Evolutionary conservation across 192 early-diverging fungal species (phyloP), one percentile per base, ranked within the genome.

Genomic region (Funneliformis mosseae): DNA sequence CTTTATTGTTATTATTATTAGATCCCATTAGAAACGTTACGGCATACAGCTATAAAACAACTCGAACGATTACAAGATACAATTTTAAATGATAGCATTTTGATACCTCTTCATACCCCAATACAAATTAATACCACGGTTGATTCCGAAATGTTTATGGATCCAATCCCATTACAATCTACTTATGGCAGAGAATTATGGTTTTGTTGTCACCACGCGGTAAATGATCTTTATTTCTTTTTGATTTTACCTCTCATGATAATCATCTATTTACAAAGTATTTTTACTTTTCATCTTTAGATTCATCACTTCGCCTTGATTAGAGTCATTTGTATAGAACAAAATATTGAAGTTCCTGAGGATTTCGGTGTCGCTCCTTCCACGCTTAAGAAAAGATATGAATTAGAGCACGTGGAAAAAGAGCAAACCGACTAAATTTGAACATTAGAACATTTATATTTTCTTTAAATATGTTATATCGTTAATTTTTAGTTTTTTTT

Each of bases 251-350:
- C 28, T 28, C 42, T 23, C 14, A 45, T 25, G 21, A 60, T 28
- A 18, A 21, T 10, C n/a, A 6, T 60, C 28, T 75, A 70, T 68
- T 62, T 25, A 39, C 18, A 50, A 23, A 8, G 6, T 11, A 23
- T 55, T 72, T 33, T 38, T 71, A 33, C 33, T 12, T 62, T 62
- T 72, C 42, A 33, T 42, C n/a, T 67, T 12, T 81, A 90, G 89
- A 84, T 89, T 2, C 89, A 91, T 78, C 89, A 91, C 77, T 91
- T 87, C 81, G 89, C 89, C 1, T 84, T 86, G 39, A 88, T 91
- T 41, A 91, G 87, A 78, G 86, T 86, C 8, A 91, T 91, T 14
- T 91, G 88, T 80, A 77, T 79, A 43, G 89, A 91, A 80, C 81
- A 81, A 45, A 85, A 82, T 18, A 73, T 88, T 27, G 14, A 75